A percentile compares a stretch with the other conserved stretches of the same genome.
Conservation (phyloP, 495 filamentous ascomycete species). For the Neurospora sp. region DNA sequence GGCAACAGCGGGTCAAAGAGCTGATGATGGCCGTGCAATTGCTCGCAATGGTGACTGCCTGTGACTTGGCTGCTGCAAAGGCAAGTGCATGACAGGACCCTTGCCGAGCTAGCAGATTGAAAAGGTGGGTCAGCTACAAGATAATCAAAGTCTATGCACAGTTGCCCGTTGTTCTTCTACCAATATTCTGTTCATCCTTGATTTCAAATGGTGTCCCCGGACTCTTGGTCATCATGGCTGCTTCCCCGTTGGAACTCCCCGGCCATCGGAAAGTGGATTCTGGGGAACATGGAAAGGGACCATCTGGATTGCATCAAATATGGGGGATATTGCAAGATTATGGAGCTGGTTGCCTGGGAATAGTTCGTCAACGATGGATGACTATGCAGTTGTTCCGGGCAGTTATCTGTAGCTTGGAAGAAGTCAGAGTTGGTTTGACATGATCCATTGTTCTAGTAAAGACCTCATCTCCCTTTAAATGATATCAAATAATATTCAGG, state of each 20-base stretch:
- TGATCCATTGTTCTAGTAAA: neutral
- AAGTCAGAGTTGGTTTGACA: neutral
- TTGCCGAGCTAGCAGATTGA: neutral
- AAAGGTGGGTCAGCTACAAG: neutral
- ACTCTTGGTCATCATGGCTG: neutral
- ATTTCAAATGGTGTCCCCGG: neutral
- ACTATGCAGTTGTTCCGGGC: neutral
- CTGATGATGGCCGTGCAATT: neutral
- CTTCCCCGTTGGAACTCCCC: neutral
- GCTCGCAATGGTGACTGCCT: neutral
- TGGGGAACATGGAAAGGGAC: neutral
- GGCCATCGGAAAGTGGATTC: neutral
- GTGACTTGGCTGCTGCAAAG: neutral
- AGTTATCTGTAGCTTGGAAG: neutral
- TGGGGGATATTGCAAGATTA: neutral
- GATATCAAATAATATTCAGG: too few relatives aligned
- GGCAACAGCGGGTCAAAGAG: neutral
- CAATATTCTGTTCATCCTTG: neutral
- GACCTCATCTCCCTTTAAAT: too few relatives aligned
- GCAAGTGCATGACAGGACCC: neutral
- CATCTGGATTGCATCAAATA: neutral
- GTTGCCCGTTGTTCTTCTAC: fast-evolving
- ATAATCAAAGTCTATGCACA: neutral
- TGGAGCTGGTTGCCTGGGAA: neutral
- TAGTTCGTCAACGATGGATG: neutral